A percentile compares a stretch with the other conserved stretches of the same genome.
Evolutionary conservation across 2,329 filamentous ascomycete genomes (phyloP).

Genomic region (Penicillium brevicompactum): DNA sequence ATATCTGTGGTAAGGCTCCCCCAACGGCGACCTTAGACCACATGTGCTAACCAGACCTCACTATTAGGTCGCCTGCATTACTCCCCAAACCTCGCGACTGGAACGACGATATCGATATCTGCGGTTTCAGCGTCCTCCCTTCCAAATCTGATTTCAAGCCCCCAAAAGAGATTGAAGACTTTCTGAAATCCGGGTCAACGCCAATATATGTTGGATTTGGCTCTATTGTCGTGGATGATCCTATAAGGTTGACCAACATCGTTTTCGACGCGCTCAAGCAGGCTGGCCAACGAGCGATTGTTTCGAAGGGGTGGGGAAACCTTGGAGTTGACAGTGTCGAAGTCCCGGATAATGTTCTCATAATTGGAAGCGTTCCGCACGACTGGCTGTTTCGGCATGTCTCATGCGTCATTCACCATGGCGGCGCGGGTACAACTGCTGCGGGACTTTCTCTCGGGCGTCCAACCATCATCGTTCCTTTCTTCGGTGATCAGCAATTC

Average conservation of each 20-base stretch:
- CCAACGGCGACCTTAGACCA: neutral
- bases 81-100: slow-evolving; percentile 81
- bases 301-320: slow-evolving; percentile 88
- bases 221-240: slow-evolving; percentile 78
- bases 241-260: slow-evolving; percentile 67
- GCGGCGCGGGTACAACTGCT: slow-evolving; percentile 84
- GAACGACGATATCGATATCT: slow-evolving; percentile 69
- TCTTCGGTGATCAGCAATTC: slow-evolving; percentile 84
- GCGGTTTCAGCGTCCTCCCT: slow-evolving; percentile 76
- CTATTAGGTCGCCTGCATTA: slow-evolving; percentile 65
- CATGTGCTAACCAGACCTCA: slow-evolving; percentile 7
- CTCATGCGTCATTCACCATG: slow-evolving; percentile 82
- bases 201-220: slow-evolving; percentile 84
- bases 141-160: slow-evolving; percentile 68
- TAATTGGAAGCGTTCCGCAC: slow-evolving; percentile 83
- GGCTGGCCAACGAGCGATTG: slow-evolving; percentile 72
- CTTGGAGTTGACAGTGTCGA: slow-evolving; percentile 71
- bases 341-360: slow-evolving; percentile 75
- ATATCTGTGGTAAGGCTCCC: slow-evolving; percentile 72
- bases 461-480: slow-evolving; percentile 81
- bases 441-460: slow-evolving; percentile 79
- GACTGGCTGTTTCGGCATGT: slow-evolving; percentile 87
- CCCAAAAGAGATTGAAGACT: slow-evolving; percentile 64
- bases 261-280: slow-evolving; percentile 71
- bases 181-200: slow-evolving; percentile 68